phyloP scores from a whole-genome alignment of 352 stramenopile species.

The Globisporangium camurandrum region DNA sequence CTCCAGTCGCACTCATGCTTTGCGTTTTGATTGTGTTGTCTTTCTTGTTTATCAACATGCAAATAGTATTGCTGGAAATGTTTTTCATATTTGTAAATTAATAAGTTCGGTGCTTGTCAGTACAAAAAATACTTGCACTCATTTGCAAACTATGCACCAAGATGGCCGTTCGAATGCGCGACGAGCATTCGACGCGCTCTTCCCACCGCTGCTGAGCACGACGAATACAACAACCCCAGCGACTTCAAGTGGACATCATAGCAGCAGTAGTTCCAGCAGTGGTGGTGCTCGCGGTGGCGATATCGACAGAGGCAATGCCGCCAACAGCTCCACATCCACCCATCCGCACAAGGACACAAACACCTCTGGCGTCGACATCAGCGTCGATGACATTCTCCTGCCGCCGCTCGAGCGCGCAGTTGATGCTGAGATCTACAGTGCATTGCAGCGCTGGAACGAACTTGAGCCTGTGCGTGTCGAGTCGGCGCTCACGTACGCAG shows the following conservation, averaged over 20 bases:
- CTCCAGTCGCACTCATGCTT: background rate
- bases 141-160: too few species aligned
- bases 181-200: background rate
- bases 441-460: slow-evolving; percentile 57
- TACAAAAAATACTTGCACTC: too few species aligned
- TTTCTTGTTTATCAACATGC: background rate
- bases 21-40: background rate
- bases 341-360: too few species aligned
- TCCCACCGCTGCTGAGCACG: background rate
- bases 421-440: slow-evolving; percentile 42
- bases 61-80: too few species aligned
- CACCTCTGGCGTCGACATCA: slow-evolving; percentile 31
- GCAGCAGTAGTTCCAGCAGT: background rate
- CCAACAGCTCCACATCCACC: background rate
- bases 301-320: background rate
- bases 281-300: background rate
- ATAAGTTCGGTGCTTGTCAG: too few species aligned
- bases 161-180: background rate
- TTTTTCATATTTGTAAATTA: background rate
- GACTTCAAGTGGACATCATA: background rate
- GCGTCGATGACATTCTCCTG: slow-evolving; percentile 37
- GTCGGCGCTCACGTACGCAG: slow-evolving; percentile 38
- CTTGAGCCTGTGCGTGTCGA: slow-evolving; percentile 38
- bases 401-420: slow-evolving; percentile 48
- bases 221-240: background rate